Base-by-base conservation (phyloP, 331 rosid species). In the Malus hybrid region DNA sequence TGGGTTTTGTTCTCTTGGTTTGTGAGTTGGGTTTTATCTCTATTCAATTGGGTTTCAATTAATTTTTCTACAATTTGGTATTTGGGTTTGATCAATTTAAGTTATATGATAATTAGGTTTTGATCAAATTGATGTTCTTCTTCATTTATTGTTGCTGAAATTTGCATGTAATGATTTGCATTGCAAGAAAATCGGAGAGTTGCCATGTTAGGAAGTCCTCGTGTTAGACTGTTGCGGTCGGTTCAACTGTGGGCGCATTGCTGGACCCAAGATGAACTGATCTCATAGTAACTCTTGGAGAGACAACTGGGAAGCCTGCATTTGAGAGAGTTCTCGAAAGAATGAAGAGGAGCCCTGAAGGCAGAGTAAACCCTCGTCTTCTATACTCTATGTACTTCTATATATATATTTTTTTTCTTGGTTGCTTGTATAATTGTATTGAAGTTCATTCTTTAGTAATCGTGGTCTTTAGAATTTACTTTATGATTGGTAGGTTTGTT, bases 191-290 rank as follows among this genome's bases (percentile, higher is more conserved):
- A 60, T 57, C 52, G 83, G 63, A 42, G 6, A 18, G 61, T 70
- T 69, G 76, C 67, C 22, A 90, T 93, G 96, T 85, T 85, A 16
- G 88, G 74, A 69, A 87, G 87, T 34, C 80, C 74, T 46, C 90
- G 86, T 36, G 80, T 87, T 67, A 85, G 62, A 91, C 99, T 15
- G 95, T 92, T 79, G 97, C 91, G 0, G 55, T 94, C 33, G 96
- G 98, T 16, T 94, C 97, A 1, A 95, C 97, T 0, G 92, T 87
- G 22, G 99, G 99, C 1, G 96, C 99, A 3, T 80, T 94, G 87
- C 82, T 94, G 39, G 87, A 92, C 83, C 97, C 99, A 0, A 90
- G 97, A 44, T 86, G 99, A 84, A 97, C 97, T 0, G 97, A 94
- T 82, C 81, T 94, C 67, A 88, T 92, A 54, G 99, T 96, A 5